phyloP scores from a whole-genome alignment of 306 rosid genomes.

The Vigna nakashimae region DNA sequence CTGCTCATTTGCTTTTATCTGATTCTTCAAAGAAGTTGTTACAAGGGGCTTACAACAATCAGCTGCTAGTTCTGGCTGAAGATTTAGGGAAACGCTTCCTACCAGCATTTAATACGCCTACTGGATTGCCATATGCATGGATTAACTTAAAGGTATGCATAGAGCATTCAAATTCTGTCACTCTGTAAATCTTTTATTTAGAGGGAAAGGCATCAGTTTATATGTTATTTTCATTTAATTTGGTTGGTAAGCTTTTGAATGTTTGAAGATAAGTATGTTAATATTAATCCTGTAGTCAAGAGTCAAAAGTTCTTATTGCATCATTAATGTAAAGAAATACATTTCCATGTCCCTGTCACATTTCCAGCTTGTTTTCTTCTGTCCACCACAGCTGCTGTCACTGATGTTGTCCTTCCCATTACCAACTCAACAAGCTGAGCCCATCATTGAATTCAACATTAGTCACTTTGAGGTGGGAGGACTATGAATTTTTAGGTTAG shows the following conservation, averaged over 20 bases:
- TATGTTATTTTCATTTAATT: slow-evolving; percentile 10
- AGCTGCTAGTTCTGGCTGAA: slow-evolving; percentile 81
- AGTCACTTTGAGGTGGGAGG: not conserved
- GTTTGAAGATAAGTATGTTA: slow-evolving; percentile 23
- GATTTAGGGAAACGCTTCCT: slow-evolving; percentile 88
- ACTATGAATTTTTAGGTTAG: not conserved
- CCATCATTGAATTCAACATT: not conserved
- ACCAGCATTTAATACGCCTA: slow-evolving; percentile 86
- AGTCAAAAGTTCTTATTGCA: slow-evolving; percentile 21
- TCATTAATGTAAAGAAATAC: not conserved
- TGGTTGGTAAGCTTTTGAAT: slow-evolving; percentile 19
- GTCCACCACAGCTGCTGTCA: not conserved
- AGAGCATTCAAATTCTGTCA: slow-evolving; percentile 20
- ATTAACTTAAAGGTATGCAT: slow-evolving; percentile 84
- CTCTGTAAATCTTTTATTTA: slow-evolving; percentile 20
- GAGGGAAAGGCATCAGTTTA: not conserved
- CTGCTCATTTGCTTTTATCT: slow-evolving; percentile 94
- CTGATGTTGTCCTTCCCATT: not conserved
- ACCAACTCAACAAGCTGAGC: not conserved
- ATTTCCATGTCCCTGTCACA: not conserved
- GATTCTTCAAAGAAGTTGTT: slow-evolving; percentile 76
- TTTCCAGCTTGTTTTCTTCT: slow-evolving; percentile 3
- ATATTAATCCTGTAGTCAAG: not conserved
- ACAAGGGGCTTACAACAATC: slow-evolving; percentile 70
- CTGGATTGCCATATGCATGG: slow-evolving; percentile 99